These are phyloP conservation scores for Populus pruinosa DNA, from an alignment of 345 rosid species.

Conservation along the genomic window DNA sequence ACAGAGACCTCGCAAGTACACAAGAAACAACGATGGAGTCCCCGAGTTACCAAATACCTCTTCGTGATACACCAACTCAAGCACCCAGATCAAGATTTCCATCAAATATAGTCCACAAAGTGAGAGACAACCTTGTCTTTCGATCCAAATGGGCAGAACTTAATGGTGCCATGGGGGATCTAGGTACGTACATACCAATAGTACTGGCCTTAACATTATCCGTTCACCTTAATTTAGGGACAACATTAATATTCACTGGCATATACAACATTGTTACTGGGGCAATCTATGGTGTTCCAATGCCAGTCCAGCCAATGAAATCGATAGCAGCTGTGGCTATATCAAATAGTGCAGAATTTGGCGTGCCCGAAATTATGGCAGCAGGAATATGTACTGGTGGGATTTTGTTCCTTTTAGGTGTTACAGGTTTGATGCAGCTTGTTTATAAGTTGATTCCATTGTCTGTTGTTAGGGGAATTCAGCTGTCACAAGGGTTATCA, in stretches of 20 bases:
- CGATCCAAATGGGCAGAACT: constrained; percentile 61
- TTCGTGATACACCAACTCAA: neutral
- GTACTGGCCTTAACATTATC: constrained; percentile 75
- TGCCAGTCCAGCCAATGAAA: constrained; percentile 98
- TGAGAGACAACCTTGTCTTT: constrained; percentile 46
- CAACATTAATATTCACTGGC: constrained; percentile 73
- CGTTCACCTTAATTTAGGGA: constrained; percentile 71
- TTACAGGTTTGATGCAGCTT: constrained; percentile 70
- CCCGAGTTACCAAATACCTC: constrained; percentile 13
- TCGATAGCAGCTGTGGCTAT: constrained; percentile 76
- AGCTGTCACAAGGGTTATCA: constrained; percentile 72
- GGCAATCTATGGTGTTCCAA: constrained; percentile 70
- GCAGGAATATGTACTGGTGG: constrained; percentile 74
- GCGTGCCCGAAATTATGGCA: constrained; percentile 74
- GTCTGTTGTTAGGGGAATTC: constrained; percentile 78
- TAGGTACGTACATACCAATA: constrained; percentile 84
- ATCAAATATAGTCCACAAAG: constrained; percentile 27
- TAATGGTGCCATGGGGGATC: constrained; percentile 88
- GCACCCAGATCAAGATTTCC: constrained; percentile 10
- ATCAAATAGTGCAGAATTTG: constrained; percentile 43
- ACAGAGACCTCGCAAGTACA: neutral
- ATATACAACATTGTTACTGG: constrained; percentile 69
- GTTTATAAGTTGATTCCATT: constrained; percentile 61
- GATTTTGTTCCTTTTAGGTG: constrained; percentile 55
- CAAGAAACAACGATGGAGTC: constrained; percentile 6